Percentiles rank a stretch among this genome's conserved stretches.
These are phyloP conservation scores for Gnaphalium uliginosum DNA, from an alignment of 129 eudicot genomes.

Conservation along the genomic window DNA sequence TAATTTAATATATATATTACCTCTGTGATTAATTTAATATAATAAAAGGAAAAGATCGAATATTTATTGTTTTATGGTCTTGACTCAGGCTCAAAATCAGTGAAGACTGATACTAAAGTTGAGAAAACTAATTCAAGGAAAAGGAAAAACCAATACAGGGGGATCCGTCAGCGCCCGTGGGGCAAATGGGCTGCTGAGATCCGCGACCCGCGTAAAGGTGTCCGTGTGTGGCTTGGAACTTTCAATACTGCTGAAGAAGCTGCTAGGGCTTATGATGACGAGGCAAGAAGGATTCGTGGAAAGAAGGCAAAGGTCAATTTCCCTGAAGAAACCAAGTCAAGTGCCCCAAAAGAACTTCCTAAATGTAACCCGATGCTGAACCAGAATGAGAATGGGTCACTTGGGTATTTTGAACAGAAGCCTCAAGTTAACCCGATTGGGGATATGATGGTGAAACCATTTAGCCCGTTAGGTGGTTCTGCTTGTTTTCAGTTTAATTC, in stretches of 20 bases:
- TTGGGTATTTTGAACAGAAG: conserved; percentile 55
- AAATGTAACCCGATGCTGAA: conserved; percentile 36
- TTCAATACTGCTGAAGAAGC: conserved; percentile 98
- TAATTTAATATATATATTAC: neutral
- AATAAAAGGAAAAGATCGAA: neutral
- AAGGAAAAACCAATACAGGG: conserved; percentile 85
- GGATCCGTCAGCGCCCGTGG: conserved; percentile 97
- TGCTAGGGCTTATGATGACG: conserved; percentile 95
- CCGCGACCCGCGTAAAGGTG: conserved; percentile 94
- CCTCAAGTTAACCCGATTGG: conserved; percentile 39
- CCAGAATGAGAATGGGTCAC: conserved; percentile 13
- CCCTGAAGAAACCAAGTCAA: conserved; percentile 57
- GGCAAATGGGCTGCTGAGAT: conserved; percentile 99
- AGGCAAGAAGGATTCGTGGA: conserved; percentile 91
- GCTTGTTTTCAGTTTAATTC: conserved; percentile 52
- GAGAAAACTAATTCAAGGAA: conserved; percentile 69
- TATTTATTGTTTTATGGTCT: neutral
- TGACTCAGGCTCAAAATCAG: conserved; percentile 44
- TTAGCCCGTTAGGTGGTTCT: conserved; percentile 38
- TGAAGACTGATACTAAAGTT: conserved; percentile 42
- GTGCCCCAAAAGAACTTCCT: conserved; percentile 21
- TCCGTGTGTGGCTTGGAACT: conserved; percentile 97
- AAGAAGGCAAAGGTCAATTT: conserved; percentile 91
- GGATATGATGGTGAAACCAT: conserved; percentile 37
- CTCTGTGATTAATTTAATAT: neutral